Percentiles rank a stretch among this genome's conserved stretches.
phyloP scores from a whole-genome alignment of 495 filamentous ascomycete species.

The Xylaria castorea region DNA sequence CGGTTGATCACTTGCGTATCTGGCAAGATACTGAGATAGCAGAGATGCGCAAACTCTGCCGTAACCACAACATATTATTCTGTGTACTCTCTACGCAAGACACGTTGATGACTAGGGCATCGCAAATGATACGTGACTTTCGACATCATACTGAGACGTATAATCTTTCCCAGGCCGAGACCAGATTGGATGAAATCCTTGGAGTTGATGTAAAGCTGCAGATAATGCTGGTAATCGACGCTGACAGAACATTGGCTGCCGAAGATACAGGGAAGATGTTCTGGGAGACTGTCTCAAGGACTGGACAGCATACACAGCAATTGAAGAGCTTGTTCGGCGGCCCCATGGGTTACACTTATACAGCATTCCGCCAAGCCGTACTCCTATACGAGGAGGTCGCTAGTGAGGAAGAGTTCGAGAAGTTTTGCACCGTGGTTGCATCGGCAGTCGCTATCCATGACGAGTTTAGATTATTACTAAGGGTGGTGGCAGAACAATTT shows the following conservation, averaged over 20 bases:
- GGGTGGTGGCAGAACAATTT: slow-evolving; percentile 36
- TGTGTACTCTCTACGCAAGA: slow-evolving; percentile 33
- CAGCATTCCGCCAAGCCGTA: slow-evolving; percentile 62
- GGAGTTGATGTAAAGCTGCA: background rate
- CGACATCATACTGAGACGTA: slow-evolving; percentile 45
- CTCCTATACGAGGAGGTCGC: slow-evolving; percentile 61
- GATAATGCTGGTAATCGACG: slow-evolving; percentile 65
- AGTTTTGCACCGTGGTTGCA: slow-evolving; percentile 56
- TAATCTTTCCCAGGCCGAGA: slow-evolving; percentile 50
- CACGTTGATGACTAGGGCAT: slow-evolving; percentile 33
- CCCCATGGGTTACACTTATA: slow-evolving; percentile 60
- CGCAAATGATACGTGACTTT: slow-evolving; percentile 49
- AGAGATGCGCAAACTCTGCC: slow-evolving; percentile 58
- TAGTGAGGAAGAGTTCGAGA: slow-evolving; percentile 53
- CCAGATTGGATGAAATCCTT: slow-evolving; percentile 50
- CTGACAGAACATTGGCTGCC: slow-evolving; percentile 62
- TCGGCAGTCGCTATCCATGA: slow-evolving; percentile 53
- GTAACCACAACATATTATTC: slow-evolving; percentile 57
- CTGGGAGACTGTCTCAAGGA: slow-evolving; percentile 48
- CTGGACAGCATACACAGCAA: slow-evolving; percentile 31
- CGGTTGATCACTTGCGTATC: slow-evolving; percentile 49
- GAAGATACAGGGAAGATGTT: slow-evolving; percentile 63
- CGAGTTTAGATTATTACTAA: slow-evolving; percentile 57
- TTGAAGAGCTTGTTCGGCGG: slow-evolving; percentile 59
- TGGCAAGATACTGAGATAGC: slow-evolving; percentile 63